A percentile compares a stretch with the other conserved stretches of the same genome.
Conservation (phyloP, 495 filamentous ascomycete species). For the Lasiosphaeria hispida region DNA sequence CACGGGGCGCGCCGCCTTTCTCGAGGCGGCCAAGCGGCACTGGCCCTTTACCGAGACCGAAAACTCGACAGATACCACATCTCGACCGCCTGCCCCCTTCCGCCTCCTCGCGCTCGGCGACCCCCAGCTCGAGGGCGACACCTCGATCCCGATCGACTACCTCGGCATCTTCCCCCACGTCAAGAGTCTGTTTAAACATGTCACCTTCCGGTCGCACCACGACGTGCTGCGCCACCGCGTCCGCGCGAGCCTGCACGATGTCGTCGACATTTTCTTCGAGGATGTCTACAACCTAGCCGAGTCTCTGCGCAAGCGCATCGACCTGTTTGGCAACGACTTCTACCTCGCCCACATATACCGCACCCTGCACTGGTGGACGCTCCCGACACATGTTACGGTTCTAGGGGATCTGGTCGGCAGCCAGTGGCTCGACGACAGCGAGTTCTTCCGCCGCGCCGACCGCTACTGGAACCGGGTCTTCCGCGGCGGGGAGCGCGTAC, state of each 20-base stretch:
- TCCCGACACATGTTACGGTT: conserved; percentile 83
- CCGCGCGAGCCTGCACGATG: conserved; percentile 46
- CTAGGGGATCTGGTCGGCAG: conserved; percentile 93
- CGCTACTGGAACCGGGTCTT: conserved; percentile 87
- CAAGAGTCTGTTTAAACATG: conserved; percentile 49
- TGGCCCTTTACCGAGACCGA: conserved; percentile 20
- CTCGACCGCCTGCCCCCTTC: conserved; percentile 63
- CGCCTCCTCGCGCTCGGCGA: conserved; percentile 87
- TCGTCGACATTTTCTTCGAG: conserved; percentile 53
- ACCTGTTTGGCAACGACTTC: conserved; percentile 89
- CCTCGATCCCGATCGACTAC: conserved; percentile 64
- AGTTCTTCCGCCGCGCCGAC: conserved; percentile 68
- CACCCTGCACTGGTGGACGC: conserved; percentile 74
- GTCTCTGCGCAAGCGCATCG: conserved; percentile 71
- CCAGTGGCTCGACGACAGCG: conserved; percentile 86
- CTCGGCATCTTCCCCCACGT: conserved; percentile 60
- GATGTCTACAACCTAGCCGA: conserved; percentile 65
- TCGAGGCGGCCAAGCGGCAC: conserved; percentile 52
- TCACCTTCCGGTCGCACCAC: conserved; percentile 42
- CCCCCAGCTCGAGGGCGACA: conserved; percentile 93
- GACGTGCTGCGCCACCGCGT: conserved; percentile 45
- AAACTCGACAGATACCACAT: conserved; percentile 21
- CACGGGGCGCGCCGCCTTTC: conserved; percentile 33
- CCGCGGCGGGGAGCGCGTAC: conserved; percentile 60
- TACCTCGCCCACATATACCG: conserved; percentile 93